Percentiles rank a stretch among this genome's conserved stretches.
Conservation (phyloP, 371 early-diverging fungal species). For the Sporodiniella umbellata region DNA sequence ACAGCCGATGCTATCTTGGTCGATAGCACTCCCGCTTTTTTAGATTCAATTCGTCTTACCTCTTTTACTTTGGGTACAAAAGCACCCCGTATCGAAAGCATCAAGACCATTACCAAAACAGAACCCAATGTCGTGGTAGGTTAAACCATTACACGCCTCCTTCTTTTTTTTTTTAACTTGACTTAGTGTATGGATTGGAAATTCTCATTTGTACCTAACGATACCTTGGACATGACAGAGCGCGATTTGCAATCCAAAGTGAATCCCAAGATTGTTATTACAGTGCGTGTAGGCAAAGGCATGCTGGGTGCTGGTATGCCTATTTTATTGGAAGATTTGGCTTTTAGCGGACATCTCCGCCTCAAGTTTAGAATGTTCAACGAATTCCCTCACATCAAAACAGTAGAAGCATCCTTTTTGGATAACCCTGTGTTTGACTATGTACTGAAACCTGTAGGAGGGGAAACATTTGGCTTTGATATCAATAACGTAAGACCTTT, state of each 20-base stretch:
- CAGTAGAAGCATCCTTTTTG: conserved; percentile 86
- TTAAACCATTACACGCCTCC: neutral
- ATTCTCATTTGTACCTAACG: conserved; percentile 85
- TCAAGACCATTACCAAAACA: conserved; percentile 78
- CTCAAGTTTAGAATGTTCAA: conserved; percentile 83
- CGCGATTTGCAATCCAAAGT: conserved; percentile 66
- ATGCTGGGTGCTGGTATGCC: conserved; percentile 88
- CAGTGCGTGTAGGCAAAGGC: conserved; percentile 85
- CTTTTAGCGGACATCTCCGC: conserved; percentile 81
- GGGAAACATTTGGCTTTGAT: conserved; percentile 85
- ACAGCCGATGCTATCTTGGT: conserved; percentile 76
- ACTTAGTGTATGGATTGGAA: conserved; percentile 65
- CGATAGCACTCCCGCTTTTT: conserved; percentile 84
- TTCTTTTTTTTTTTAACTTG: neutral
- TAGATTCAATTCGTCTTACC: conserved; percentile 87
- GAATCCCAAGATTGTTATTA: conserved; percentile 92
- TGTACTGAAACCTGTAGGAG: conserved; percentile 91
- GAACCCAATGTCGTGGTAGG: conserved; percentile 82
- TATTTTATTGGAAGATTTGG: conserved; percentile 88
- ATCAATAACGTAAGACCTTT: conserved; percentile 65
- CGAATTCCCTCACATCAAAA: conserved; percentile 90
- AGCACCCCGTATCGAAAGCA: conserved; percentile 92
- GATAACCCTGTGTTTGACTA: conserved; percentile 92
- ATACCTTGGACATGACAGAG: conserved; percentile 67
- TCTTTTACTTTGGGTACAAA: conserved; percentile 97